Evolutionary conservation across 129 eudicot genomes (phyloP), one percentile per base, ranked within the genome.

Genomic region (Flaveria robusta): DNA sequence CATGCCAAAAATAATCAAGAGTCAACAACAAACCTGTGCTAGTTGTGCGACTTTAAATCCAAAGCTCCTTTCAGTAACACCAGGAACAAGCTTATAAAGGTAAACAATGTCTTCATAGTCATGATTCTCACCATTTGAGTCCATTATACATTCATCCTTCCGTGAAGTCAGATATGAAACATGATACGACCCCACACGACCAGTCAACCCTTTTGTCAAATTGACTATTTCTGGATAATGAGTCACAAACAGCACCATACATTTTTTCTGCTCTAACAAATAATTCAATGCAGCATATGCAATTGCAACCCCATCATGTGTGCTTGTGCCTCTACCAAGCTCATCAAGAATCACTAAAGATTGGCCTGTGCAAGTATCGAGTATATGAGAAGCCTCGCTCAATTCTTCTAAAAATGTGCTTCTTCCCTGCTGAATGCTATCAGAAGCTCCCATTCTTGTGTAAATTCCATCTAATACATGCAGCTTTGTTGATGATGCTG

Each of bases 391-490:
- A 74, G 97, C 89, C 76, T 95, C 99, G 10, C 92, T 81, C 68
- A 95, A 75, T 86, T 95, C 99, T 83, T 95, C 99, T 50, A 95
- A 73, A 80, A 95, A 95, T 4, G 97, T 95, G 83, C 99, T 95
- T 75, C 86, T 83, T 54, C 99, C 99, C 8, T 84, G 97, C 83
- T 95, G 97, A 72, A 95, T 95, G 73, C 85, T 84, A 66, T 95
- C 99, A 6, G 96, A 89, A 65, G 97, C 97, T 62, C 99, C 99
- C 99, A 91, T 95, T 76, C 99, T 79, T 18, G 99, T 95, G 87
- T 86, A 80, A 43, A 95, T 85, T 37, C 89, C 87, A 72, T 95
- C 99, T 67, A 95, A 37, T 15, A 95, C 97, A 23, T 91, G 96
- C 79, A 95, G 72, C 62, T 78, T 91, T 72, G 95, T 90, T 47